These are phyloP conservation scores for Dimocarpus longan DNA, from an alignment of 345 rosid species.

Conservation along the genomic window DNA sequence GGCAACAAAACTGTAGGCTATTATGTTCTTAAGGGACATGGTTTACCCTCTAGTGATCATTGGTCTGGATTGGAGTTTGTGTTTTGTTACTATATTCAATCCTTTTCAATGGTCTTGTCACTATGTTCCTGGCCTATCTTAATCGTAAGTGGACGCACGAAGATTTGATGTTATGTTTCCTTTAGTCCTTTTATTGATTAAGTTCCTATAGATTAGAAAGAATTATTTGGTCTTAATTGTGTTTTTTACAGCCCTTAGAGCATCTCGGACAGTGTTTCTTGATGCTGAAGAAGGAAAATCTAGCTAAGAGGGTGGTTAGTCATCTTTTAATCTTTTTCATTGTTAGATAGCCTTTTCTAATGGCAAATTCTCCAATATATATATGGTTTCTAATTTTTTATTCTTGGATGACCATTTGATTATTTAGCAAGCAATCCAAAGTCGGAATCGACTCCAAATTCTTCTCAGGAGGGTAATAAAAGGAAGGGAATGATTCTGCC, in stretches of 20 bases:
- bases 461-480: constrained; percentile 35
- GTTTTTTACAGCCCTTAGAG: constrained; percentile 53
- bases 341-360: not conserved
- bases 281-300: constrained; percentile 45
- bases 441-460: constrained; percentile 14
- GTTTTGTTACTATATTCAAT: constrained; percentile 59
- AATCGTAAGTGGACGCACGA: constrained; percentile 55
- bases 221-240: constrained; percentile 15
- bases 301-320: constrained; percentile 27
- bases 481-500: constrained; percentile 94
- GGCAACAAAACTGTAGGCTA: constrained; percentile 57
- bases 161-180: not conserved
- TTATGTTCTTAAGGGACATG: constrained; percentile 54
- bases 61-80: constrained; percentile 90
- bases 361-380: not conserved
- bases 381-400: not conserved
- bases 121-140: constrained; percentile 68
- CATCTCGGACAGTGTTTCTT: constrained; percentile 45
- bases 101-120: constrained; percentile 69
- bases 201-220: not conserved
- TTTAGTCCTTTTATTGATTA: not conserved
- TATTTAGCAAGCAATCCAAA: constrained; percentile 25
- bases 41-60: constrained; percentile 49
- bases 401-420: not conserved
- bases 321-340: constrained; percentile 9